Conservation (phyloP, 73 alveolate genomes). For the Paramecium sonneborni region DNA sequence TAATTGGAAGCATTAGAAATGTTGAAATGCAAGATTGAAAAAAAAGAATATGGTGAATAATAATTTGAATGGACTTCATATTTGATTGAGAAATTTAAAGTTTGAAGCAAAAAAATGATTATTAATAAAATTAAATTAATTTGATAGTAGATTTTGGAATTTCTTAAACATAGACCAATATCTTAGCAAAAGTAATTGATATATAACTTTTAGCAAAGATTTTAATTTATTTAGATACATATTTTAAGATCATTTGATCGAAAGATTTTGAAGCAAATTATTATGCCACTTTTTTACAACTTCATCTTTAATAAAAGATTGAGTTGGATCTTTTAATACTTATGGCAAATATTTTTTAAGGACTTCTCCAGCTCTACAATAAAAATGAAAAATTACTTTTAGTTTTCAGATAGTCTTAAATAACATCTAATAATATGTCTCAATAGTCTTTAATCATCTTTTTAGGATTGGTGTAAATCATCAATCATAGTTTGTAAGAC, state of each 20-base stretch:
- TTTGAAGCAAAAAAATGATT: not conserved
- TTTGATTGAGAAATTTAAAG: not conserved
- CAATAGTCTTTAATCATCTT: constrained; percentile 86
- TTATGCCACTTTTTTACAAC: constrained; percentile 62
- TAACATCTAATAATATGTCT: constrained; percentile 97
- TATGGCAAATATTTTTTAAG: constrained; percentile 67
- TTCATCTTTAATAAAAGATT: constrained; percentile 56
- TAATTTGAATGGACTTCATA: constrained; percentile 2
- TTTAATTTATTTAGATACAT: not conserved
- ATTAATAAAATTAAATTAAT: not conserved
- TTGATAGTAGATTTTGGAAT: not conserved
- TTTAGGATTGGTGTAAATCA: constrained; percentile 79
- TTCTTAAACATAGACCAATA: not conserved
- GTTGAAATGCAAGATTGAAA: not conserved
- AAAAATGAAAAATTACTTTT: constrained; percentile 15
- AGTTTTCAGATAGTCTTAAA: constrained; percentile 86
- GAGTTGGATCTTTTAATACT: constrained; percentile 56
- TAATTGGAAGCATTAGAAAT: not conserved
- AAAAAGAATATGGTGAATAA: not conserved
- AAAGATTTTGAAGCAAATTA: constrained; percentile 58
- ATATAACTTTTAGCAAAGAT: not conserved
- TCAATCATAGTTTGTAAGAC: constrained; percentile 95
- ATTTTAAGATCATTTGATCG: not conserved
- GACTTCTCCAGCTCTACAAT: constrained; percentile 84
- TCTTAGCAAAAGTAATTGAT: not conserved